phyloP scores from a whole-genome alignment of 2,329 filamentous ascomycete species.

The Colletotrichum trifolii region DNA sequence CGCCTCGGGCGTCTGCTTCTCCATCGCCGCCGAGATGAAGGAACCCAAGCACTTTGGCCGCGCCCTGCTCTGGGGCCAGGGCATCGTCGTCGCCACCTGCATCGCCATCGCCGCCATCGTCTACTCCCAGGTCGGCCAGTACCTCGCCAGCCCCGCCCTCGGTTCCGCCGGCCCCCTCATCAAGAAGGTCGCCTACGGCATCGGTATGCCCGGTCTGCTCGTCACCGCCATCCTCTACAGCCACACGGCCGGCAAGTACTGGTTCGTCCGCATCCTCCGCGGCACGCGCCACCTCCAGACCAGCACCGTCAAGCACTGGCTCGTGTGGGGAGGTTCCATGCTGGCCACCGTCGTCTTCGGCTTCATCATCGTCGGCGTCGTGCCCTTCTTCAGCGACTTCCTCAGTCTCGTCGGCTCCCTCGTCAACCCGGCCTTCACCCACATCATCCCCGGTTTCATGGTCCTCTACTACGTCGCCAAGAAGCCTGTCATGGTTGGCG shows the following conservation, averaged over 20 bases:
- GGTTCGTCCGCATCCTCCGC: conserved; percentile 61
- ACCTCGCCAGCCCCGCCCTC: conserved; percentile 59
- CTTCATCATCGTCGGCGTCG: conserved; percentile 55
- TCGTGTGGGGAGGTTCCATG: conserved; percentile 57
- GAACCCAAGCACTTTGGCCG: conserved; percentile 44
- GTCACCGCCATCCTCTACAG: conserved; percentile 61
- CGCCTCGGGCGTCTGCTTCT: conserved; percentile 49
- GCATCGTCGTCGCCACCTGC: conserved; percentile 46
- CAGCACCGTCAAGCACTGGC: conserved; percentile 58
- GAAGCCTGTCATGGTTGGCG: background rate
- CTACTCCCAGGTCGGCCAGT: conserved; percentile 60
- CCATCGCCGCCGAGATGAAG: conserved; percentile 48
- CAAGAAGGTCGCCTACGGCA: conserved; percentile 61
- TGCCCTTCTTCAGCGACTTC: conserved; percentile 65
- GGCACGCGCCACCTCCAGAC: conserved; percentile 57
- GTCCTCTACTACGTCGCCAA: conserved; percentile 1
- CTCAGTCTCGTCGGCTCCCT: conserved; percentile 55
- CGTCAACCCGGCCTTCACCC: conserved; percentile 10
- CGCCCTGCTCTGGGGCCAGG: conserved; percentile 42
- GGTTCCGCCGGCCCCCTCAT: conserved; percentile 55
- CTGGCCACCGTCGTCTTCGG: conserved; percentile 57
- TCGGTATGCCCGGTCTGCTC: conserved; percentile 61
- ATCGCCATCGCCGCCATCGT: conserved; percentile 50
- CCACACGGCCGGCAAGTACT: conserved; percentile 62
- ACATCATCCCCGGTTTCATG: conserved; percentile 5